Evolutionary conservation across 305 asterid genomes (phyloP), one percentile per base, ranked within the genome.

Genomic region (Fraxinus dipetala): DNA sequence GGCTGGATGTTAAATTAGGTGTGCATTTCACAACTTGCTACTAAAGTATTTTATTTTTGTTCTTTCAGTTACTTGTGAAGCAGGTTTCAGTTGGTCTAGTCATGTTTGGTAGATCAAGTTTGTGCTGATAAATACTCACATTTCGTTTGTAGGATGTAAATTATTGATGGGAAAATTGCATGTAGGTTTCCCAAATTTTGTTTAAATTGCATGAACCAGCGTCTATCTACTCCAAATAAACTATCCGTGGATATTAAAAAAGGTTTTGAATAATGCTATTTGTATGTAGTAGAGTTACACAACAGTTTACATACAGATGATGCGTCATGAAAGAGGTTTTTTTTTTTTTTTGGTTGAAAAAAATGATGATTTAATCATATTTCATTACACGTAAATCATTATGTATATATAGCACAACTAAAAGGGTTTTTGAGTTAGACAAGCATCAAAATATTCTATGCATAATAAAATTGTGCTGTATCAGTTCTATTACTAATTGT

Each of bases 1-100:
- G 73, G 18, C 80, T 70, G 86, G 78, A 83, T 82, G 87, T 32
- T 80, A 56, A 84, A 22, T 79, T 83, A 83, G 88, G 86, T 76
- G 36, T 32, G 77, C 83, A 70, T 75, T 56, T 74, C 70, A 8
- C 59, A 56, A 63, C 76, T 63, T 45, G 20, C 72, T 65, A 26
- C 77, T 75, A 45, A 3, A 28, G 75, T 51, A 67, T 84, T 28
- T 76, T 31, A 32, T 16, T 72, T 31, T 34, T 32, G 43, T 72
- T 81, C 22, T 32, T 0, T 72, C 76, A 72, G 76, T 32, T 30
- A 67, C 32, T 67, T 28, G 8, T 32, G 10, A 72, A 8, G 76
- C 76, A 78, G 82, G 81, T 74, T 84, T 77, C 34, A 43, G 75
- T 18, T 75, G 75, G 73, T 79, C n/a, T 59, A 56, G 48, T 79